Percentiles rank a stretch among this genome's conserved stretches.
Evolutionary conservation across 371 early-diverging fungal species (phyloP).

Genomic region (Ordospora colligata): DNA sequence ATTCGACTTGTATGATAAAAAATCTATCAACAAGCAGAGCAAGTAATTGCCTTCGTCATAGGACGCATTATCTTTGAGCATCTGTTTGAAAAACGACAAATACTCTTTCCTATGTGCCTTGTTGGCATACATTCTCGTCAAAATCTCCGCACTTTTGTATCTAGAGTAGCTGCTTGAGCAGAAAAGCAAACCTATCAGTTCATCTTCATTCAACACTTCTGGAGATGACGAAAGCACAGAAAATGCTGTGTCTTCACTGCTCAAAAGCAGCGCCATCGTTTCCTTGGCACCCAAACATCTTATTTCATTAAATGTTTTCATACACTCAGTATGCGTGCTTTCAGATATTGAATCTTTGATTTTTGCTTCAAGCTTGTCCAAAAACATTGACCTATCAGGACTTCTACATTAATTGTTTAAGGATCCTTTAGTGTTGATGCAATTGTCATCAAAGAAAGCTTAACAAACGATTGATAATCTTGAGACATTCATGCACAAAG

Average conservation of each 20-base stretch:
- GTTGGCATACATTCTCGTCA: constrained; percentile 38
- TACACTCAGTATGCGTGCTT: background rate
- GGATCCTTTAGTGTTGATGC: background rate
- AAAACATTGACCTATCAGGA: constrained; percentile 6
- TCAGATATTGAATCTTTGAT: background rate
- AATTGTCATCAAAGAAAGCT: no score
- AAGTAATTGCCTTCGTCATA: constrained; percentile 48
- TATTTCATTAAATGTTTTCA: constrained; percentile 10
- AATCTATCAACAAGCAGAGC: constrained; percentile 33
- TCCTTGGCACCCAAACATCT: constrained; percentile 13
- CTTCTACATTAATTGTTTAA: constrained; percentile 7
- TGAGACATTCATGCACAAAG: no score
- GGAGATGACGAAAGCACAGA: constrained; percentile 9
- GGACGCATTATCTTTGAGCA: constrained; percentile 33
- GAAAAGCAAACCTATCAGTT: constrained; percentile 38
- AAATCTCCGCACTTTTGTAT: constrained; percentile 43
- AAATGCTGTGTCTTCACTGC: constrained; percentile 10
- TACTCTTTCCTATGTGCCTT: constrained; percentile 37
- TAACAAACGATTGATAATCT: no score
- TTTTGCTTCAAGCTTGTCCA: background rate
- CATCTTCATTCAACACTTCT: constrained; percentile 17
- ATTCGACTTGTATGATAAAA: constrained; percentile 25
- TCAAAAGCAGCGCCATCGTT: constrained; percentile 10
- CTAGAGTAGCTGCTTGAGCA: constrained; percentile 37
- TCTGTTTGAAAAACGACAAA: constrained; percentile 29